These are phyloP conservation scores for Medicago lupulina DNA, from an alignment of 306 rosid species.

Conservation along the genomic window DNA sequence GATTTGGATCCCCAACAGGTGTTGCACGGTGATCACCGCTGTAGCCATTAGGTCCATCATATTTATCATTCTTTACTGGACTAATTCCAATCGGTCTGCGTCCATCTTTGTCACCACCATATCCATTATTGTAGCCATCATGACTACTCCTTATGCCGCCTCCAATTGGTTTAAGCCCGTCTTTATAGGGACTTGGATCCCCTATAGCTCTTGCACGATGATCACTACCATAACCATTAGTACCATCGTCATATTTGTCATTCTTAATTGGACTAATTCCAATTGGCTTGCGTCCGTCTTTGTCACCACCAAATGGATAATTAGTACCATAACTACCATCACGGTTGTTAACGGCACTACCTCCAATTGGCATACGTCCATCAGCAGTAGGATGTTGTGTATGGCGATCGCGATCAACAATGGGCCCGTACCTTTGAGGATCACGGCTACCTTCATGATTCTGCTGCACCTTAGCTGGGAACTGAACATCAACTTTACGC, in stretches of 20 bases:
- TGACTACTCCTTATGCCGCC: background rate
- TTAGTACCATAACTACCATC: too few species aligned
- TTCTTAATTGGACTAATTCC: slow-evolving; percentile 31
- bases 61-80: background rate
- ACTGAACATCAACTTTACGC: slow-evolving; percentile 13
- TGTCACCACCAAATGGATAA: slow-evolving; percentile 6
- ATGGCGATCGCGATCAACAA: too few species aligned
- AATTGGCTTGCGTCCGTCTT: slow-evolving; percentile 24
- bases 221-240: slow-evolving; percentile 12
- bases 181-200: slow-evolving; percentile 8
- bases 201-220: background rate
- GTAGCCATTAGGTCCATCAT: background rate
- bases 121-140: background rate
- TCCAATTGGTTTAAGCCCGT: slow-evolving; percentile 39
- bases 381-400: too few species aligned
- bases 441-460: slow-evolving; percentile 41
- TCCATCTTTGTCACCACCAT: slow-evolving; percentile 28
- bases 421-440: slow-evolving; percentile 15
- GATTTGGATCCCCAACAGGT: background rate
- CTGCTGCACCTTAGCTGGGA: slow-evolving; percentile 38
- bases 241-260: background rate
- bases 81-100: slow-evolving; percentile 32
- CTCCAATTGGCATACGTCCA: too few species aligned
- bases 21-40: background rate
- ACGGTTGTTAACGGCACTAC: too few species aligned